Evolutionary conservation across 1,284 basidiomycete genomes (phyloP), one percentile per base, ranked within the genome.

Genomic region (Tausonia pullulans): DNA sequence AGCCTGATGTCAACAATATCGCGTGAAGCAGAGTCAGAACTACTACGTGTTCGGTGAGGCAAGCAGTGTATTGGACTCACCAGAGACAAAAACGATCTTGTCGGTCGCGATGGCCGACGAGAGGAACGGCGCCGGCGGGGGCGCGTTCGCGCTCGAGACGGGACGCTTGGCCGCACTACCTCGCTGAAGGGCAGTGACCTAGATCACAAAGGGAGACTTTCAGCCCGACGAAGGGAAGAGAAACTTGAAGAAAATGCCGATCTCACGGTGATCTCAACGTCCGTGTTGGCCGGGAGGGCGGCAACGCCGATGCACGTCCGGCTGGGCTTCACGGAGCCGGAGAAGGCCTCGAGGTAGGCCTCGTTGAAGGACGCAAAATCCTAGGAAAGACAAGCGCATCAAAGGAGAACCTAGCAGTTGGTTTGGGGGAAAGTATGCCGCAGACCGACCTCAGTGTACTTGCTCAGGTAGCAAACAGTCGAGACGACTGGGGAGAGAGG

Each of bases 361-460:
- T 68, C 52, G 46, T 68, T 68, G 53, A 69, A 63, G 44, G 49
- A n/a, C 10, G 62, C 60, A n/a, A 67, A 68, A 49, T 69, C 68
- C 40, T 27, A 27, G 27, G 27, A 27, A 27, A 27, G 27, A 27
- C 27, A 27, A 27, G 27, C 27, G 27, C 49, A 51, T n/a, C 49
- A n/a, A 11, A 11, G 2, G 16, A 51, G 49, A 51, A 2, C 11
- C 49, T 11, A 50, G 49, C 9, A n/a, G 9, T 50, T 10, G 49
- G n/a, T 50, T n/a, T n/a, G n/a, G n/a, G n/a, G n/a, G n/a, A n/a
- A n/a, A 27, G 27, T 27, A 27, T 27, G 27, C 27, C 27, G 27
- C 27, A 27, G 27, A 27, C 27, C 2, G 27, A 27, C 27, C 27
- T 62, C n/a, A 0, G 27, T 54, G 45, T 69, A 67, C 11, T 61